phyloP scores from a whole-genome alignment of 176 grass and related monocot genomes.

The Microstegium vimineum region DNA sequence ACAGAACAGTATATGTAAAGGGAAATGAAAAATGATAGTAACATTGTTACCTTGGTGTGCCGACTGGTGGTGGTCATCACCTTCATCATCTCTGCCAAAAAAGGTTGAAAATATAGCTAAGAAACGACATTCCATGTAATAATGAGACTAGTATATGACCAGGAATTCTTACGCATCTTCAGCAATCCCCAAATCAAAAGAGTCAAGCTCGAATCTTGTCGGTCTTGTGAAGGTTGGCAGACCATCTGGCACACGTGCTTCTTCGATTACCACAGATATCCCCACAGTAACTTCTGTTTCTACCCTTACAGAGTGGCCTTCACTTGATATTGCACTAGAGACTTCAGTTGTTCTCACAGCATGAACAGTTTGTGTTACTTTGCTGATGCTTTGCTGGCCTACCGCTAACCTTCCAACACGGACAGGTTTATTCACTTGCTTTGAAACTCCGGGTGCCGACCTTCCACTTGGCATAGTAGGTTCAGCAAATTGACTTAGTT shows the following conservation, averaged over 20 bases:
- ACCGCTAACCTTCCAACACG: neutral
- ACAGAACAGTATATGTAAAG: neutral
- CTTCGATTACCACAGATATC: slow-evolving; percentile 36
- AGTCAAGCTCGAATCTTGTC: slow-evolving; percentile 84
- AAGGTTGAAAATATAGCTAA: slow-evolving; percentile 20
- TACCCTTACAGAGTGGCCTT: neutral
- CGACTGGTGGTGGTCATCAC: slow-evolving; percentile 41
- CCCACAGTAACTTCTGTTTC: slow-evolving; percentile 25
- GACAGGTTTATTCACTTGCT: slow-evolving; percentile 30
- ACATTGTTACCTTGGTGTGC: slow-evolving; percentile 42
- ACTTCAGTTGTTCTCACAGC: slow-evolving; percentile 15
- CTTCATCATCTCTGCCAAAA: slow-evolving; percentile 51
- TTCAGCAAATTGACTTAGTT: neutral
- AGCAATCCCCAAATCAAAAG: slow-evolving; percentile 67
- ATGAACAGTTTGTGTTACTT: slow-evolving; percentile 21
- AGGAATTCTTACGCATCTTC: slow-evolving; percentile 62
- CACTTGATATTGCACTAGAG: slow-evolving; percentile 22
- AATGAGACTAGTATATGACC: slow-evolving; percentile 10
- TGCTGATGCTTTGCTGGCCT: neutral
- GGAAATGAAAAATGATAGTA: slow-evolving; percentile 11
- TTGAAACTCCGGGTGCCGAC: neutral
- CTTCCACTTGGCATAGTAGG: slow-evolving; percentile 13
- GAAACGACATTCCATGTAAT: slow-evolving; percentile 24
- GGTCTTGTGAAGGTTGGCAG: slow-evolving; percentile 54
- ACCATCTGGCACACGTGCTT: slow-evolving; percentile 16